Evolutionary conservation across 139 green algal genomes (phyloP).

Genomic region (Ostreobium quekettii): DNA sequence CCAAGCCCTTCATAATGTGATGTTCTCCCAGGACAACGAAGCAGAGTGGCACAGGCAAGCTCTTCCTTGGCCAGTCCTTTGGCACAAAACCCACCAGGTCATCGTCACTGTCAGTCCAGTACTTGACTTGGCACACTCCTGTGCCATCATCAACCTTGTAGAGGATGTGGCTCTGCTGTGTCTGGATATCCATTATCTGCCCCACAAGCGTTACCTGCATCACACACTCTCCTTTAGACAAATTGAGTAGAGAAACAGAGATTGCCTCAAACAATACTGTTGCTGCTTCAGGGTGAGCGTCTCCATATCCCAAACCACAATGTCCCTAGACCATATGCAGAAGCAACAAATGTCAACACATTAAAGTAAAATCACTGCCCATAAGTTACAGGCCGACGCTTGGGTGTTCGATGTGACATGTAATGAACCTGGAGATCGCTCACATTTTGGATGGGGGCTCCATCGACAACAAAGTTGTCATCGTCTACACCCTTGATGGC

Average conservation of each 20-base stretch:
- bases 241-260: too few species aligned
- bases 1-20: too few species aligned
- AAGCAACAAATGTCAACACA: not conserved
- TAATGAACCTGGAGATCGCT: too few species aligned
- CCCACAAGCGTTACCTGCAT: constrained; percentile 64
- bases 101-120: constrained; percentile 45
- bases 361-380: not conserved
- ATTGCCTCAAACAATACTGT: too few species aligned
- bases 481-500: constrained; percentile 16
- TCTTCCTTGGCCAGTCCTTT: too few species aligned
- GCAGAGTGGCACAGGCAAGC: too few species aligned
- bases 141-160: constrained; percentile 66
- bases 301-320: too few species aligned
- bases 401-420: too few species aligned
- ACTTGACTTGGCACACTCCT: constrained; percentile 39
- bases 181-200: constrained; percentile 39
- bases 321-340: not conserved
- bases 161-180: constrained; percentile 29
- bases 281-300: too few species aligned
- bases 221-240: too few species aligned
- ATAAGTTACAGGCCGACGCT: too few species aligned
- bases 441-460: constrained; percentile 35
- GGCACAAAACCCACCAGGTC: constrained; percentile 26
- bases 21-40: too few species aligned
- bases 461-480: constrained; percentile 31